A percentile compares a stretch with the other conserved stretches of the same genome.
phyloP scores from a whole-genome alignment of 768 basidiomycete genomes.

The Tremella yokohamensis region DNA sequence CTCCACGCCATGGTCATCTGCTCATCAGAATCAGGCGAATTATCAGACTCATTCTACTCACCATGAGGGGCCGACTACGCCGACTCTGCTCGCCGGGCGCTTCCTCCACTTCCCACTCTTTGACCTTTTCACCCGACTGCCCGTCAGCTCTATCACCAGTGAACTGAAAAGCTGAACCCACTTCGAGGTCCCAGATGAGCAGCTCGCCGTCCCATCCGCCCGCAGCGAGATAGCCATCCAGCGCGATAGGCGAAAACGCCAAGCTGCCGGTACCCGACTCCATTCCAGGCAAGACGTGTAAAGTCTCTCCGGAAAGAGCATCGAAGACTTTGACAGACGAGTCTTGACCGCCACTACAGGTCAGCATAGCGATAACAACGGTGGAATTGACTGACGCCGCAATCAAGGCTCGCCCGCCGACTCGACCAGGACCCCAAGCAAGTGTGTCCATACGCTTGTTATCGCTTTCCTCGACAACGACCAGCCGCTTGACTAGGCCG shows the following conservation, averaged over 20 bases:
- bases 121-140: constrained; percentile 20
- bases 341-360: constrained; percentile 37
- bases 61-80: constrained; percentile 33
- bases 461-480: constrained; percentile 24
- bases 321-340: constrained; percentile 47
- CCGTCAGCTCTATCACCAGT: neutral
- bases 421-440: constrained; percentile 35
- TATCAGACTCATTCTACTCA: constrained; percentile 9
- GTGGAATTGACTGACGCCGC: constrained; percentile 35
- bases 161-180: constrained; percentile 13
- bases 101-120: constrained; percentile 26
- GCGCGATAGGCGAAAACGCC: constrained; percentile 39
- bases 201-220: constrained; percentile 44
- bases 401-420: constrained; percentile 31
- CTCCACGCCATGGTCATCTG: constrained; percentile 41
- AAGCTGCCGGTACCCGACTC: constrained; percentile 39
- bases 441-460: constrained; percentile 40
- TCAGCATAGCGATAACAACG: constrained; percentile 3
- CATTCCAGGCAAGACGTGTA: constrained; percentile 35
- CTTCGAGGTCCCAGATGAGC: constrained; percentile 45
- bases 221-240: constrained; percentile 27
- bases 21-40: neutral
- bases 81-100: constrained; percentile 15
- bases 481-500: constrained; percentile 21
- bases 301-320: constrained; percentile 30